phyloP scores from a whole-genome alignment of 2,329 filamentous ascomycete genomes.

The Colletotrichum sp. region DNA sequence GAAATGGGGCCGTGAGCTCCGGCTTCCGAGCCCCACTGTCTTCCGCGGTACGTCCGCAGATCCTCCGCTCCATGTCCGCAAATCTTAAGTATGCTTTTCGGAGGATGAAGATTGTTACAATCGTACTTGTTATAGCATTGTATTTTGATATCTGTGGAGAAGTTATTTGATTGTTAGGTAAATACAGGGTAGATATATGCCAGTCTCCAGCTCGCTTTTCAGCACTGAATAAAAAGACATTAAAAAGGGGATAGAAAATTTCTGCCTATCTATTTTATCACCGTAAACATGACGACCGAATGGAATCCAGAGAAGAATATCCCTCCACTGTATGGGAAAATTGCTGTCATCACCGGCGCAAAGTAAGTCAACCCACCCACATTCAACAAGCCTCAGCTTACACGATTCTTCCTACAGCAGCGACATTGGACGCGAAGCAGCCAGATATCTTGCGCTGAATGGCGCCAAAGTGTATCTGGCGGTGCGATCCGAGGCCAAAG shows the following conservation, averaged over 20 bases:
- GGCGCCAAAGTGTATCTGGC: conserved; percentile 30
- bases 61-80: background rate
- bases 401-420: conserved; percentile 1
- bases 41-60: background rate
- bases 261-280: fast-evolving
- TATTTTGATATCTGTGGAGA: background rate
- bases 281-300: background rate
- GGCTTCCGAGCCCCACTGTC: background rate
- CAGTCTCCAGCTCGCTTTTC: background rate
- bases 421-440: conserved; percentile 27
- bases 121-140: background rate
- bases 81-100: background rate
- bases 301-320: conserved; percentile 8
- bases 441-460: conserved; percentile 24
- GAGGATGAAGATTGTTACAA: background rate
- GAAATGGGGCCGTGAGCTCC: background rate
- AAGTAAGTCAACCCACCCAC: conserved; percentile 22
- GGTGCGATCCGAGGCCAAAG: conserved; percentile 24
- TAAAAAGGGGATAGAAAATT: background rate
- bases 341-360: conserved; percentile 28
- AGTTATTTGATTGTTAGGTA: too few relatives aligned
- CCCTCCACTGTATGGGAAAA: conserved; percentile 23
- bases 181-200: background rate
- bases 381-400: background rate
- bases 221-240: fast-evolving